Evolutionary conservation across 164 flowering plant genomes (phyloP).

Genomic region (Kalanchoe fedtschenkoi): DNA sequence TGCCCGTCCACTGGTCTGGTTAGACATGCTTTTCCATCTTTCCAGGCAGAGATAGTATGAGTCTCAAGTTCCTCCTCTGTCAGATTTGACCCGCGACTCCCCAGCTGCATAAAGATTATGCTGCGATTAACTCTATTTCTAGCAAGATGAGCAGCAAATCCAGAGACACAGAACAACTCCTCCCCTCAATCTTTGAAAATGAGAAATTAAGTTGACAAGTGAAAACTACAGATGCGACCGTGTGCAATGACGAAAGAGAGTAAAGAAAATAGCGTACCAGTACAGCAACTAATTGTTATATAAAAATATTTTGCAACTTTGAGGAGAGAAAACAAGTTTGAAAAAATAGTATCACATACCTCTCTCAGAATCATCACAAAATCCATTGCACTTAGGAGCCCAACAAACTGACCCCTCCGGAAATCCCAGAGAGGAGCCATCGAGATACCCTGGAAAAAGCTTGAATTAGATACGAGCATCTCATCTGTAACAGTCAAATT

Average conservation of each 20-base stretch:
- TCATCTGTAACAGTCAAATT: conserved; percentile 11
- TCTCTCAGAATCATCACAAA: conserved; percentile 81
- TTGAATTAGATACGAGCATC: conserved; percentile 18
- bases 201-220: not conserved
- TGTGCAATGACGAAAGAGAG: not conserved
- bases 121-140: not conserved
- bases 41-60: conserved; percentile 91
- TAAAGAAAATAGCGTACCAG: not conserved
- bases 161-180: not conserved
- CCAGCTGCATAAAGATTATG: conserved; percentile 45
- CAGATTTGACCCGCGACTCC: conserved; percentile 72
- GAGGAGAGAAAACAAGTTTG: not conserved
- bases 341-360: conserved; percentile 30
- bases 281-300: not conserved
- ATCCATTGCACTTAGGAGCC: conserved; percentile 77
- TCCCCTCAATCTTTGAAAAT: not conserved
- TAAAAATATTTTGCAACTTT: not conserved
- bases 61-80: conserved; percentile 96
- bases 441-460: conserved; percentile 65
- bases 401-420: conserved; percentile 65
- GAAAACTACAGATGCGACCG: not conserved
- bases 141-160: not conserved
- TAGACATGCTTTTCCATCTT: conserved; percentile 60
- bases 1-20: conserved; percentile 40
- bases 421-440: conserved; percentile 90